Base-by-base conservation (phyloP, 2,329 filamentous ascomycete species). In the Hirsutella minnesotensis region DNA sequence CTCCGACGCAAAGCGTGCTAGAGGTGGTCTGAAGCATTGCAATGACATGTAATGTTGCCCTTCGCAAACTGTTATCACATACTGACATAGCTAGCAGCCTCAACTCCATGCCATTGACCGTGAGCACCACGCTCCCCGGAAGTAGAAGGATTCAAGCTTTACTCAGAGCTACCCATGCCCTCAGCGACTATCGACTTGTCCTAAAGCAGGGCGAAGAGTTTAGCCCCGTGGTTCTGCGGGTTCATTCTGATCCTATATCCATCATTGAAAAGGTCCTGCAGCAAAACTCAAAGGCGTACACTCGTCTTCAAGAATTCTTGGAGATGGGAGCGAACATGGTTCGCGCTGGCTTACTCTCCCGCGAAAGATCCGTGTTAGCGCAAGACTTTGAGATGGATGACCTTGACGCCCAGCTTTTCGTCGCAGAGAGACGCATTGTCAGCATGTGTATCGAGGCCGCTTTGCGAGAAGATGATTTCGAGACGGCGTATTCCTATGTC, bases 401-500 rank as follows among this genome's bases (percentile, higher is more conserved):
- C 35, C 48, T 61, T 30, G 47, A 49, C 43, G 51, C 47, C 19
- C 58, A 59, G 35, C 61, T 59, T 9, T 50, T 58, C 3, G 55
- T 67, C 31, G 73, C 77, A 4, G 77, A 82, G 54, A 77, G 74
- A 39, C 75, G 85, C 24, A 78, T 92, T 40, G 81, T 79, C 5
- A 81, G 83, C 45, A 86, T 90, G 82, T 87, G 85, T 49, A 79
- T 90, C 34, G 80, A 87, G 56, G 79, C 83, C 13, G 83, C 86
- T 12, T 69, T 92, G 1, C 69, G 71, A 9, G 84, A 89, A 55
- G 80, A 88, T 48, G 86, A 79, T 56, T 92, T 92, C 47, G 86
- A 94, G 56, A 92, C 86, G 0, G 86, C 86, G 10, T 92, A 90
- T 58, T 89, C 84, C 0, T 90, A 86, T 55, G 81, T 89, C 2